Evolutionary conservation across 2,329 filamentous ascomycete species (phyloP).

Genomic region (Aspergillus brasiliensis): DNA sequence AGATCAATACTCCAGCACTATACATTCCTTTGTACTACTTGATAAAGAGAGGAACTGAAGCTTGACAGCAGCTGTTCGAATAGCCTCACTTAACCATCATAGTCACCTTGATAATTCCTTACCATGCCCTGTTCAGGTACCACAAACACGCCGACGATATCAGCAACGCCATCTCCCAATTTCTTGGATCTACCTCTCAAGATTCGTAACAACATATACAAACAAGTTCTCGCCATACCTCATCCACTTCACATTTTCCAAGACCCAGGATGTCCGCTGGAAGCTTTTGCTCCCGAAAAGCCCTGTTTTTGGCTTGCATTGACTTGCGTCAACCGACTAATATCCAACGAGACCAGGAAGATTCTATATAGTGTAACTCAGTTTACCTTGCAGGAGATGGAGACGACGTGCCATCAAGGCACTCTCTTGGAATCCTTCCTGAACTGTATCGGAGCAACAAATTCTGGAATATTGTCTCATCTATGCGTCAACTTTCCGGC

Average conservation of each 20-base stretch:
- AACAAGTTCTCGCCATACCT: conserved; percentile 2
- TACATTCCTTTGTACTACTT: too few relatives aligned
- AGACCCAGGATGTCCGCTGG: conserved; percentile 7
- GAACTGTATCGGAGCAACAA: conserved; percentile 4
- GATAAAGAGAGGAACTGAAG: too few relatives aligned
- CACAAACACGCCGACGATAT: background rate
- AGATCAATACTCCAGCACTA: too few relatives aligned
- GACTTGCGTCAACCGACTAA: conserved; percentile 10
- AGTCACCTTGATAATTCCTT: background rate
- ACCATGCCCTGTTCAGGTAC: background rate
- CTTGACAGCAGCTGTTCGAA: too few relatives aligned
- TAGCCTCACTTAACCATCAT: too few relatives aligned
- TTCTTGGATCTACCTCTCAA: conserved; percentile 2
- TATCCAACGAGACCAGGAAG: background rate
- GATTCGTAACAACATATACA: background rate
- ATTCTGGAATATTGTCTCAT: conserved; percentile 1
- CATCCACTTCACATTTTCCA: conserved; percentile 12
- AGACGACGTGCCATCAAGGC: background rate
- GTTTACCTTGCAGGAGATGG: conserved; percentile 9
- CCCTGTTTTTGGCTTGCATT: conserved; percentile 7
- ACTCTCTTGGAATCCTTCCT: conserved; percentile 8
- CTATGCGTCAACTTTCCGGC: conserved; percentile 9
- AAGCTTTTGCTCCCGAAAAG: conserved; percentile 7
- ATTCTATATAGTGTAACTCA: conserved; percentile 8
- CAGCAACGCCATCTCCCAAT: background rate